These are phyloP conservation scores for Arxiozyma bovina DNA, from an alignment of 1,139 yeast genomes.

Conservation along the genomic window DNA sequence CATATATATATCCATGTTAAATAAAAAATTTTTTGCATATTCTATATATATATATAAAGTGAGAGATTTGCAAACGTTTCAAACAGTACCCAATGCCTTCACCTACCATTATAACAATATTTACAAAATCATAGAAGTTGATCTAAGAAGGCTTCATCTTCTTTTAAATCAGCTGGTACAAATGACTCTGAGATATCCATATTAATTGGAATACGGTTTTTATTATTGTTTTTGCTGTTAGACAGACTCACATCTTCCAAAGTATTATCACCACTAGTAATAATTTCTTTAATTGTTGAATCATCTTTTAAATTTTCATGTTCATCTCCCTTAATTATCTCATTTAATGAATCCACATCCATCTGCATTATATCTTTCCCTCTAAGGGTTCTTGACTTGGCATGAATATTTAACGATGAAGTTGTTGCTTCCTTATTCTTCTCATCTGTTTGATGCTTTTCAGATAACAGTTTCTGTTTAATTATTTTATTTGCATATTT, in stretches of 20 bases:
- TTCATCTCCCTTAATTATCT: conserved; percentile 1
- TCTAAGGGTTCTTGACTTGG: not conserved
- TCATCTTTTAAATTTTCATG: not conserved
- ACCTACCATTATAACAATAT: conserved; percentile 25
- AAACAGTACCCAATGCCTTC: not conserved
- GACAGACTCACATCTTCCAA: not conserved
- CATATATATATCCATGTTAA: not conserved
- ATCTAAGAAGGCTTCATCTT: conserved; percentile 26
- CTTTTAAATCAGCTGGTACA: conserved; percentile 17
- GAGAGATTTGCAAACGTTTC: too few species aligned
- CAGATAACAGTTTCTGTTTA: not conserved
- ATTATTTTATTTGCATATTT: not conserved
- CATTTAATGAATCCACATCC: conserved; percentile 18
- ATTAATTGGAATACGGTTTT: not conserved
- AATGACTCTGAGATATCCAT: conserved; percentile 3
- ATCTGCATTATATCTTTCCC: conserved; percentile 4
- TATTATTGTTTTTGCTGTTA: too few species aligned
- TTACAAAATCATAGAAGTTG: conserved; percentile 19
- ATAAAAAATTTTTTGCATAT: not conserved
- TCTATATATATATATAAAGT: not conserved
- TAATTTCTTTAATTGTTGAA: not conserved
- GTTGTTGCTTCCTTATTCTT: not conserved
- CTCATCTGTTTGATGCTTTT: not conserved
- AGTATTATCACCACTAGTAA: too few species aligned
- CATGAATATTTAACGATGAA: not conserved